Percentiles rank a stretch among this genome's conserved stretches.
These are phyloP conservation scores for Penicillium ochrochloron DNA, from an alignment of 495 filamentous ascomycete genomes.

Conservation along the genomic window DNA sequence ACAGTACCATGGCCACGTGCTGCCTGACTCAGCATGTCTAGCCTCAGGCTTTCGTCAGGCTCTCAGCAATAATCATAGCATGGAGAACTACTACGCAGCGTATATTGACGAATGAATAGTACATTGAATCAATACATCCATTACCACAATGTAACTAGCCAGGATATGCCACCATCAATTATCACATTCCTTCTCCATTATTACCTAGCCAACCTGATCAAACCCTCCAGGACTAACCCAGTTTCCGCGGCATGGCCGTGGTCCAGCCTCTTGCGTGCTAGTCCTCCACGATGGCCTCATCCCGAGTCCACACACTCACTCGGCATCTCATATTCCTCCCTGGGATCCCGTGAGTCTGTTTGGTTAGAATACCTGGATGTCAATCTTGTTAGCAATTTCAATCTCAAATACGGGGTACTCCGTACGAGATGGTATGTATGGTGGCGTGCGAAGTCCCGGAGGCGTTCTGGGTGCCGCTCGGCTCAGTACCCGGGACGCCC, in stretches of 20 bases:
- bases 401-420: not conserved
- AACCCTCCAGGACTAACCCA: not conserved
- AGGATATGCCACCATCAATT: not conserved
- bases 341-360: not conserved
- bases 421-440: not conserved
- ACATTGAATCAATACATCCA: too few species aligned
- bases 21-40: not conserved
- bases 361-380: not conserved
- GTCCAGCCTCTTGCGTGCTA: slow-evolving; percentile 30
- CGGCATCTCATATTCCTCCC: not conserved
- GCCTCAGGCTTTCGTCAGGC: not conserved
- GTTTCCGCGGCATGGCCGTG: slow-evolving; percentile 9
- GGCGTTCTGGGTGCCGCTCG: slow-evolving; percentile 12
- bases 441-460: not conserved
- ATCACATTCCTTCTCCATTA: not conserved
- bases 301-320: slow-evolving; percentile 11
- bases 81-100: too few species aligned
- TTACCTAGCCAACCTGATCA: too few species aligned
- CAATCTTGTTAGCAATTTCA: not conserved
- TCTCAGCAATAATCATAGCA: too few species aligned
- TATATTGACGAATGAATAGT: not conserved
- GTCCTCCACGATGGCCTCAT: slow-evolving; percentile 30
- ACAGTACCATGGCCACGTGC: slow-evolving; percentile 1
- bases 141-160: too few species aligned
- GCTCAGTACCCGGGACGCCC: not conserved